Conservation (phyloP, 345 rosid species). For the Murraya koenigii region DNA sequence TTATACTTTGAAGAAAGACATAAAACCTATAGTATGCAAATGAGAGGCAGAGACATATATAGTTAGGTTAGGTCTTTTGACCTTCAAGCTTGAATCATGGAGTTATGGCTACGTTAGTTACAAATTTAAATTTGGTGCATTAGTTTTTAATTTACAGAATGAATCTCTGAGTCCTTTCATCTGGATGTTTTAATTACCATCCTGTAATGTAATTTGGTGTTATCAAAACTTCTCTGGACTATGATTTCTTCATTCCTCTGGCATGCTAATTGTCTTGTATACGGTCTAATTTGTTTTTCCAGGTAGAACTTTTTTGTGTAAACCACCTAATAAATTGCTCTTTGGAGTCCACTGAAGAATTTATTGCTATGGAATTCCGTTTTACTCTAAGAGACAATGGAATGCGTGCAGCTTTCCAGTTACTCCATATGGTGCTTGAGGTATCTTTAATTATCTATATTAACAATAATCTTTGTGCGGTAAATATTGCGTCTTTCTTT, state of each 20-base stretch:
- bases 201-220: background rate
- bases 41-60: background rate
- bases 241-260: background rate
- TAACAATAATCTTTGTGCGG: constrained; percentile 1
- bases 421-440: constrained; percentile 99
- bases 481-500: constrained; percentile 1
- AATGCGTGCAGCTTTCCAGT: constrained; percentile 96
- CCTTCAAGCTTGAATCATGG: background rate
- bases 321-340: constrained; percentile 98
- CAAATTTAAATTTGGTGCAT: background rate
- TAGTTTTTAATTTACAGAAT: background rate
- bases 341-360: constrained; percentile 97
- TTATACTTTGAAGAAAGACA: background rate
- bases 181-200: background rate
- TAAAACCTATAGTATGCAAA: background rate
- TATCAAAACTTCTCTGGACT: background rate
- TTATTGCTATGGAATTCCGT: constrained; percentile 98
- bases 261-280: background rate
- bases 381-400: constrained; percentile 97
- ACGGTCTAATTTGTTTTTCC: constrained; percentile 18
- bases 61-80: background rate
- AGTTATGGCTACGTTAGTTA: background rate
- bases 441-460: constrained; percentile 45
- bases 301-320: constrained; percentile 99
- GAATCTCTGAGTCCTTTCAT: background rate